phyloP scores from a whole-genome alignment of 768 basidiomycete genomes.

The Russula virescens region DNA sequence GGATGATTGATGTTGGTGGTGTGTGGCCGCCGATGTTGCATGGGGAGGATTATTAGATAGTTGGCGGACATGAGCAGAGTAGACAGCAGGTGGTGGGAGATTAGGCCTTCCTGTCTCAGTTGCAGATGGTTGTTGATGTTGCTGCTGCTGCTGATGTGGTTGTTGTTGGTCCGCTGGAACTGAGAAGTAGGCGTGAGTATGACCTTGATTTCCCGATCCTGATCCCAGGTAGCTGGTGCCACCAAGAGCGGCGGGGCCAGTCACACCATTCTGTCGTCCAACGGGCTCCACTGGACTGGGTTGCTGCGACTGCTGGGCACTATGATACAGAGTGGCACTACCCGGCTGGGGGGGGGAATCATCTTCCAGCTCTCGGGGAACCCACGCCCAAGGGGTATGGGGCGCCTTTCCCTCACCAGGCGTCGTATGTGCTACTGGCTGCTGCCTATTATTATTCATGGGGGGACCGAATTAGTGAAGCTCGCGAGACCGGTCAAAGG shows the following conservation, averaged over 20 bases:
- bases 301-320: conserved; percentile 22
- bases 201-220: conserved; percentile 16
- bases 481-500: background rate
- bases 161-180: conserved; percentile 14
- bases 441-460: background rate
- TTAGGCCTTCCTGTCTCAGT: conserved; percentile 1
- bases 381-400: conserved; percentile 75
- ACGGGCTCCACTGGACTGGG: conserved; percentile 4
- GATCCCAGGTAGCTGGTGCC: conserved; percentile 15
- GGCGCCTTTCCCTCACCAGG: conserved; percentile 26
- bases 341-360: conserved; percentile 22
- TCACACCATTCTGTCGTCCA: background rate
- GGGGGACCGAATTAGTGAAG: background rate
- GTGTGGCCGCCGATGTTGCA: conserved; percentile 2
- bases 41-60: conserved; percentile 22
- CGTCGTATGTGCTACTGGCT: background rate
- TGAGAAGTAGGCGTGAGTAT: conserved; percentile 15
- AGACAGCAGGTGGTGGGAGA: conserved; percentile 17
- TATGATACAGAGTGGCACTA: conserved; percentile 15
- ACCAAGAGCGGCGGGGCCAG: background rate
- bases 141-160: background rate
- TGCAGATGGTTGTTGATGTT: background rate
- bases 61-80: conserved; percentile 21
- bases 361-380: conserved; percentile 40
- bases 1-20: conserved; percentile 1